These are phyloP conservation scores for Saccharomycopsis selenospora DNA, from an alignment of 805 yeast species.

Conservation along the genomic window DNA sequence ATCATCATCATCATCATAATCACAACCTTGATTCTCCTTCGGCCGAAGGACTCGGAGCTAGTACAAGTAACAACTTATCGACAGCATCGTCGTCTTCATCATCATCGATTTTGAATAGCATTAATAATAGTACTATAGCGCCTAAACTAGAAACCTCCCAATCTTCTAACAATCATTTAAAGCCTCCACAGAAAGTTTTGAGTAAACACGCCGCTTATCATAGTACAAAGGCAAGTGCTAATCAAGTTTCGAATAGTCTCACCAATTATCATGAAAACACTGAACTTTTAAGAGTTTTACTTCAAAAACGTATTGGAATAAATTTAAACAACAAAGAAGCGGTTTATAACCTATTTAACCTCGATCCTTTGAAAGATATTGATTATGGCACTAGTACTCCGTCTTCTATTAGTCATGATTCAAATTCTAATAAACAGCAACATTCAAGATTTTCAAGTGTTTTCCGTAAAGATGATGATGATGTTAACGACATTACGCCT, in stretches of 20 bases:
- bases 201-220: not conserved
- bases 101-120: not conserved
- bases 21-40: not conserved
- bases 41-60: not conserved
- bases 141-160: too few relatives aligned
- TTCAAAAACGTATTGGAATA: constrained; percentile 9
- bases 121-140: too few relatives aligned
- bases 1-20: too few relatives aligned
- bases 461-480: not conserved
- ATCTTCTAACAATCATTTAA: not conserved
- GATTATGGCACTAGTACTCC: not conserved
- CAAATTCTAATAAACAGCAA: not conserved
- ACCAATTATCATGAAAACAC: constrained; percentile 1
- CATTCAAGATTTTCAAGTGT: not conserved
- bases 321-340: constrained; percentile 11
- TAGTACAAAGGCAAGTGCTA: too few relatives aligned
- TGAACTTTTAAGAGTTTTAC: not conserved
- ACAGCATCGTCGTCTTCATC: not conserved
- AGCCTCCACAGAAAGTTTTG: not conserved
- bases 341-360: constrained; percentile 8
- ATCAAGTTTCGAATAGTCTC: not conserved
- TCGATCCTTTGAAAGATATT: constrained; percentile 1
- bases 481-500: not conserved
- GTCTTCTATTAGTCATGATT: not conserved
- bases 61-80: not conserved